These are phyloP conservation scores for Globisporangium viniferum DNA, from an alignment of 352 stramenopile genomes.

Conservation along the genomic window DNA sequence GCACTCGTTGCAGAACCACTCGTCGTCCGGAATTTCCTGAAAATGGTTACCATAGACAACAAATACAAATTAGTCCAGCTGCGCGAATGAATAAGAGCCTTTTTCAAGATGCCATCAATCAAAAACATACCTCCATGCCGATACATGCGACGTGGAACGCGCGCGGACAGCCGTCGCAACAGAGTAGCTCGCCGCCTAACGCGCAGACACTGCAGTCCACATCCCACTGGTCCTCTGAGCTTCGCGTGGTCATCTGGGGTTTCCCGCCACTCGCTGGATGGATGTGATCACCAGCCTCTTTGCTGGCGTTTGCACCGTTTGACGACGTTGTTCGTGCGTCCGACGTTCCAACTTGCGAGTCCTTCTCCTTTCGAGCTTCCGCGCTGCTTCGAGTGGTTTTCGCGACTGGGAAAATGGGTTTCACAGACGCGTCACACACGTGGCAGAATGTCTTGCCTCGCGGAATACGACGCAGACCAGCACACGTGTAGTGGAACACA, in stretches of 20 bases:
- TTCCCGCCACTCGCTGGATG: background rate
- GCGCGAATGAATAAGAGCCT: background rate
- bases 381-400: constrained; percentile 11
- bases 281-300: constrained; percentile 8
- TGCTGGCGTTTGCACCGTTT: background rate
- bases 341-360: background rate
- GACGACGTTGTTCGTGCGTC: background rate
- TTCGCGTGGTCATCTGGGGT: constrained; percentile 30
- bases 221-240: constrained; percentile 78
- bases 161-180: constrained; percentile 90
- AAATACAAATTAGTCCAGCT: background rate
- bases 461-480: constrained; percentile 72
- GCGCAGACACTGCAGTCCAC: constrained; percentile 87
- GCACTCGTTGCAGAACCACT: constrained; percentile 90
- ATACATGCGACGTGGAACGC: constrained; percentile 91
- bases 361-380: constrained; percentile 7
- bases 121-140: constrained; percentile 37
- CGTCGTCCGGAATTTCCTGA: constrained; percentile 54
- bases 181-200: constrained; percentile 82
- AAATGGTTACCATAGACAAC: background rate
- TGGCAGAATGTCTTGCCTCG: constrained; percentile 86
- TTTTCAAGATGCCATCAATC: background rate
- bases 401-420: constrained; percentile 50
- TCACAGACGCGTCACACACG: constrained; percentile 66
- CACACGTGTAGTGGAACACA: constrained; percentile 90